Percentiles rank a stretch among this genome's conserved stretches.
phyloP scores from a whole-genome alignment of 108 stramenopile species.

The Chaetoceros tenuissimus region DNA sequence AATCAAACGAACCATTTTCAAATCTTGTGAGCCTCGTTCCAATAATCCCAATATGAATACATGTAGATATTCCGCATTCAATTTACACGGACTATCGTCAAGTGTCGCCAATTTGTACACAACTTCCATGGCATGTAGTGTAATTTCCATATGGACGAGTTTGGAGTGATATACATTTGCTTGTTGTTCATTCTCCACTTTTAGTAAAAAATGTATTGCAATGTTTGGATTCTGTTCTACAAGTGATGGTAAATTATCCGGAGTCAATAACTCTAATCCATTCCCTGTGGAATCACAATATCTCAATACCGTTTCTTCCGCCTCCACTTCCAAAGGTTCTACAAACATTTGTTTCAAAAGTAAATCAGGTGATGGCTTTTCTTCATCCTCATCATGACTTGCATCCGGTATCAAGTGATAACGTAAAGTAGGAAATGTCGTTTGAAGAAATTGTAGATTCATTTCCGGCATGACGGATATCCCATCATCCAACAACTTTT shows the following conservation, averaged over 20 bases:
- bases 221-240: slow-evolving; percentile 96
- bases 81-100: slow-evolving; percentile 18
- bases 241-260: slow-evolving; percentile 82
- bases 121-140: slow-evolving; percentile 94
- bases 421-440: background rate
- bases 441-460: background rate
- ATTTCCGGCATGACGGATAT: background rate
- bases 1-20: slow-evolving; percentile 90
- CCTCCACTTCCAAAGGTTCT: slow-evolving; percentile 16
- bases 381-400: slow-evolving; percentile 17
- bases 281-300: slow-evolving; percentile 36
- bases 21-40: slow-evolving; percentile 85
- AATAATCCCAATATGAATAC: slow-evolving; percentile 94
- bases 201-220: slow-evolving; percentile 79
- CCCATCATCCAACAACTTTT: background rate
- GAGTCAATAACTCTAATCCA: slow-evolving; percentile 70
- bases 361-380: background rate
- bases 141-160: slow-evolving; percentile 97
- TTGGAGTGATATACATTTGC: slow-evolving; percentile 86
- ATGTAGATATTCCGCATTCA: slow-evolving; percentile 94
- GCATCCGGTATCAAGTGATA: slow-evolving; percentile 6
- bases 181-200: background rate
- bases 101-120: slow-evolving; percentile 84
- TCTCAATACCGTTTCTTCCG: slow-evolving; percentile 31
- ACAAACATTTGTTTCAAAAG: background rate